A percentile compares a stretch with the other conserved stretches of the same genome.
phyloP scores from a whole-genome alignment of 2,329 filamentous ascomycete species.

The Talaromyces sp. region DNA sequence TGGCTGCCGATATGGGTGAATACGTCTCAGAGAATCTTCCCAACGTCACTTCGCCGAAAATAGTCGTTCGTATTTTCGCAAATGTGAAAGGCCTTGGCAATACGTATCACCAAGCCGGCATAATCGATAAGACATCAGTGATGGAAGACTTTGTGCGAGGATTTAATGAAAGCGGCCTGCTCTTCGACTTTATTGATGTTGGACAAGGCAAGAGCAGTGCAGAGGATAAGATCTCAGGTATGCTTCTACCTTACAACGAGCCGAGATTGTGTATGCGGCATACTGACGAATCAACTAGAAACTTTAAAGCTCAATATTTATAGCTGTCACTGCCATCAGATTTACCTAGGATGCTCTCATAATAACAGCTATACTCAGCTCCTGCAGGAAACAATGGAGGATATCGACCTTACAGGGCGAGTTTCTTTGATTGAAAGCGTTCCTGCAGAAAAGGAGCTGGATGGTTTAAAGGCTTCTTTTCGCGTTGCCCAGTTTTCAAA shows the following conservation, averaged over 20 bases:
- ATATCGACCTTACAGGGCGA: constrained; percentile 42
- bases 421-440: constrained; percentile 55
- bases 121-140: constrained; percentile 37
- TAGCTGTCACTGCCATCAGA: constrained; percentile 57
- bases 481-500: constrained; percentile 46
- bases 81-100: constrained; percentile 50
- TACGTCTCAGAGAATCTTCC: constrained; percentile 41
- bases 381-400: constrained; percentile 47
- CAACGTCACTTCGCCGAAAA: constrained; percentile 42
- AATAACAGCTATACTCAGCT: constrained; percentile 51
- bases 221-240: constrained; percentile 47
- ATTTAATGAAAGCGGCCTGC: constrained; percentile 49
- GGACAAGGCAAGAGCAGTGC: constrained; percentile 42
- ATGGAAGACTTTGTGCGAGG: constrained; percentile 52
- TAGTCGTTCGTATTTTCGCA: constrained; percentile 51
- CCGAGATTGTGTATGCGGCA: constrained; percentile 16
- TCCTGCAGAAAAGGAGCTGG: constrained; percentile 52
- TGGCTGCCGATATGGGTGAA: constrained; percentile 41
- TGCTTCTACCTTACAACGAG: constrained; percentile 16
- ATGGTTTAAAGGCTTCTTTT: constrained; percentile 44
- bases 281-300: constrained; percentile 38
- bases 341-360: constrained; percentile 56
- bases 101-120: constrained; percentile 42
- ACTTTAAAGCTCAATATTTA: constrained; percentile 51
- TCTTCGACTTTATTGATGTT: constrained; percentile 49